Base-by-base conservation (phyloP, 192 early-diverging fungal species). In the Coemansia sp. region DNA sequence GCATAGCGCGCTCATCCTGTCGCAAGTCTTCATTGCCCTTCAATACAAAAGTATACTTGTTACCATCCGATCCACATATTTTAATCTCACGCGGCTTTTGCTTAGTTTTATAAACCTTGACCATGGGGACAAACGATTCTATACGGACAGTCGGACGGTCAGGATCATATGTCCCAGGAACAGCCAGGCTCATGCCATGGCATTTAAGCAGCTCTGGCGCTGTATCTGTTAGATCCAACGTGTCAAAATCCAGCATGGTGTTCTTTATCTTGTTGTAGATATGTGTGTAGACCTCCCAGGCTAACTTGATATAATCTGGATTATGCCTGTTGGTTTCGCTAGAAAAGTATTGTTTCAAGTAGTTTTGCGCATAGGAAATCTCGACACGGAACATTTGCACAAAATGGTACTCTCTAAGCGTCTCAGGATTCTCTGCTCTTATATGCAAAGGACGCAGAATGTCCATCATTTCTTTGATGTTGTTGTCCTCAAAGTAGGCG, bases 1-100 rank as follows among this genome's bases (percentile, higher is more conserved):
- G 95, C 94, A 98, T 98, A 10, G 93, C 94, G 44, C 95, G 86
- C 73, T 98, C 95, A 54, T 98, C 95, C 64, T 95, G 93, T 22
- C 94, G 85, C 30, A 98, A 64, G 80, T 98, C 95, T 68, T 98
- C 95, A 58, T 95, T 91, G 40, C 90, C 95, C 78, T 98, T 98
- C 42, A 97, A 75, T 44, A 95, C 59, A 57, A 82, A 98, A 58
- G 83, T 84, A 60, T 95, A 97, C 22, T 89, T 87, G 19, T 79
- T 81, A 18, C 95, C 94, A 60, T 97, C 92, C 41, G 80, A 88
- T 18, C 93, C 95, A 18, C 64, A 78, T 22, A 97, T 84, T 0
- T 83, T 85, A 43, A 98, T 53, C n/a, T 80, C 66, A 37, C 95
- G 81, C 24, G 95, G 95, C 13, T 85, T 74, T 55, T 98, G 94